Evolutionary conservation across 2,329 filamentous ascomycete genomes (phyloP), one percentile per base, ranked within the genome.

Genomic region (Ceratocystis diversiconidia): DNA sequence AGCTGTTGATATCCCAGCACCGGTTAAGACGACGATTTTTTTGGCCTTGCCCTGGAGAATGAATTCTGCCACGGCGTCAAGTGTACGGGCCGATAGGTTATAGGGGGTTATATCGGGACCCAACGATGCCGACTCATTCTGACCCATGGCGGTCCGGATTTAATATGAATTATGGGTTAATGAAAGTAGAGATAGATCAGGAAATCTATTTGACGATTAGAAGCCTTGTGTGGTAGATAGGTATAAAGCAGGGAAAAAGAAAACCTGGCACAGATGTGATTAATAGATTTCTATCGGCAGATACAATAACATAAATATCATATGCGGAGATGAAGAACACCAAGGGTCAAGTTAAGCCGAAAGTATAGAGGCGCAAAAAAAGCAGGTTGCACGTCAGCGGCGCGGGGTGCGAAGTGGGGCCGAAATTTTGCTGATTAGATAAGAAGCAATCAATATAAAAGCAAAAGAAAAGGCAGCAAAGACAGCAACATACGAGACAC

Each of bases 11-110:
- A 96, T 95, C 61, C 92, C 92, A 12, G 92, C 92, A 67, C 92
- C 92, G 1, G 89, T 91, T 84, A 97, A 85, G 68, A 96, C 88
- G 28, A 95, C 90, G 66, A 99, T 88, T 62, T 81, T 82, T 71
- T 82, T 82, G 43, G 81, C 85, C 61, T 80, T 75, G 59, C 86
- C 88, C 71, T 85, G 80, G 69, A 83, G 85, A 74, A 99, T 92
- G 71, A 89, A 87, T 32, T 88, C 82, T n/a, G 90, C 92, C 48
- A 97, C 79, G 3, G 84, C 88, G 19, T 86, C 79, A 15, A 97
- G 75, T 32, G 82, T 87, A 65, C 91, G 85, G 41, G 82, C 82
- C 52, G 81, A 76, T 15, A 97, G 80, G 0, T 85, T 89, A 64
- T 79, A 73, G 1, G 92, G 84, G 46, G 78, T 76, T 63, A 82